These are phyloP conservation scores for Oryza coarctata DNA, from an alignment of 176 grass and related monocot genomes.

Conservation along the genomic window DNA sequence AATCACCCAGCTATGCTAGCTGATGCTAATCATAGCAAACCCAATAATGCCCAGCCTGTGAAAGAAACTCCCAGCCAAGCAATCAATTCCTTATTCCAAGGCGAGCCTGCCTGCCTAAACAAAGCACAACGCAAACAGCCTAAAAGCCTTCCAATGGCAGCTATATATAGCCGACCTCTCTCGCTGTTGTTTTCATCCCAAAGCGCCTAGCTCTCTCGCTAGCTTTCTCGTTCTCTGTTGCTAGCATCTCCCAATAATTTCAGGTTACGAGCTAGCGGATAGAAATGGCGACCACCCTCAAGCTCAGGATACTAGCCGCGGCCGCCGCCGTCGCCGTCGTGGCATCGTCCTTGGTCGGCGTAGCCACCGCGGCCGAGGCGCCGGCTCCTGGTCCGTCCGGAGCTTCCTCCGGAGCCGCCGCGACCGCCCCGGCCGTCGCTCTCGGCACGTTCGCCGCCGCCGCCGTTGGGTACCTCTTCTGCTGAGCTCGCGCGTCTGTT, in stretches of 20 bases:
- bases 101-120: conserved; percentile 21
- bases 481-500: conserved; percentile 22
- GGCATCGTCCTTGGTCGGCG: conserved; percentile 25
- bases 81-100: conserved; percentile 7
- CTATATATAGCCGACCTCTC: conserved; percentile 10
- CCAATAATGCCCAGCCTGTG: conserved; percentile 33
- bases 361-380: conserved; percentile 23
- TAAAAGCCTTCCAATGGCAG: background rate
- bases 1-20: background rate
- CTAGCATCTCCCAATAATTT: background rate
- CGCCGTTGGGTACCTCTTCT: conserved; percentile 53
- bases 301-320: conserved; percentile 47
- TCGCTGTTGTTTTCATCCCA: background rate
- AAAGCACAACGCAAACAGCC: background rate
- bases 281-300: conserved; percentile 47
- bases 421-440: conserved; percentile 11
- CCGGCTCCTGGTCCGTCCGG: conserved; percentile 15
- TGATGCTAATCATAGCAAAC: conserved; percentile 36
- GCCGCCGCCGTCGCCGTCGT: background rate
- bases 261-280: conserved; percentile 16
- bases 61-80: conserved; percentile 25
- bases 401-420: background rate
- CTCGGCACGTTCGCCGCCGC: conserved; percentile 13
- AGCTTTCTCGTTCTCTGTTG: background rate
- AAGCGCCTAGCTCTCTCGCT: conserved; percentile 8